Evolutionary conservation across 2,329 filamentous ascomycete genomes (phyloP), one percentile per base, ranked within the genome.

Genomic region (Orbilia blumenaviensis): DNA sequence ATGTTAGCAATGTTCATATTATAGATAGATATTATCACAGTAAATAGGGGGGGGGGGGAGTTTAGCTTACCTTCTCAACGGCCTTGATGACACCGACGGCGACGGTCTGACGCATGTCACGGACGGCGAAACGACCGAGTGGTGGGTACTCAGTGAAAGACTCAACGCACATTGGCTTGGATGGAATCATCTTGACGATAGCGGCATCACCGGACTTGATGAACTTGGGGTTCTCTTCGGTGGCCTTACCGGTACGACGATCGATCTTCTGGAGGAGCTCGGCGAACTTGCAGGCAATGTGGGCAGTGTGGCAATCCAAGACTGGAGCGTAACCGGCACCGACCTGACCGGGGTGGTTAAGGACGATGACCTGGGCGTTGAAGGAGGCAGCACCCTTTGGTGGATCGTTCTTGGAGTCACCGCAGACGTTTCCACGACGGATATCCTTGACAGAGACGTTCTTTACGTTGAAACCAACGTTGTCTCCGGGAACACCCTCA

Each of bases 361-460:
- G 93, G 85, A 99, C 94, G 85, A 99, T 99, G 89, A 99, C 95
- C 91, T 99, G 95, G 85, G 95, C 95, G 86, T 93, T 96, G 93
- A 99, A 99, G 83, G 91, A 94, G 83, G 94, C 93, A 84, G 89
- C 90, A 83, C 89, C 95, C 85, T 87, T 85, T 81, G 95, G 93
- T 83, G 95, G 95, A 88, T 99, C 95, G 89, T 96, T 96, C 94
- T 99, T 99, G 90, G 92, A 94, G 93, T 99, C 95, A 93, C 93
- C 93, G 83, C 92, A 92, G 83, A 99, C 95, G 91, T 99, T 98
- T 85, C 95, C 95, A 96, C 95, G 95, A 87, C 95, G 95, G 85
- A 99, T 97, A 86, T 99, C 95, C 94, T 99, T 99, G 88, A 99
- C 95, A 86, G 95, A 98, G 84, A 99, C 95, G 95, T 99, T 99